Evolutionary conservation across 2,329 filamentous ascomycete genomes (phyloP).

Genomic region (Penicillium sp.): DNA sequence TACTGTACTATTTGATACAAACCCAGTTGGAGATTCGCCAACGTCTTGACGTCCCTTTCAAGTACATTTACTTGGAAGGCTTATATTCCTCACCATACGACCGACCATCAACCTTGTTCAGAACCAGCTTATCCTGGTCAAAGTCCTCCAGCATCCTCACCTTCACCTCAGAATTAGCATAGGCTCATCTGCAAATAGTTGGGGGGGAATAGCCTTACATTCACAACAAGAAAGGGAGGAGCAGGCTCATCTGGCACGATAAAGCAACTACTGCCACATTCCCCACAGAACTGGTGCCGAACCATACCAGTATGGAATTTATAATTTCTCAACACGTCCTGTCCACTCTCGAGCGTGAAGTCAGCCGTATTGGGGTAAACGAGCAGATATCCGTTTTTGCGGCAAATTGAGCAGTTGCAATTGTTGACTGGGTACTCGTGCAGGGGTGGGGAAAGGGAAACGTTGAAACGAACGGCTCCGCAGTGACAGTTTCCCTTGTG

Average conservation of each 20-base stretch:
- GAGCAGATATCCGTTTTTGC: slow-evolving; percentile 3
- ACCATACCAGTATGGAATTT: neutral
- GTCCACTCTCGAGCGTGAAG: neutral
- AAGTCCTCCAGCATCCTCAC: neutral
- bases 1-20: too few relatives aligned
- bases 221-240: neutral
- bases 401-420: slow-evolving; percentile 2
- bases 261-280: slow-evolving; percentile 4
- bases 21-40: too few relatives aligned
- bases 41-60: too few relatives aligned
- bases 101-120: neutral
- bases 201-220: neutral
- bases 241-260: neutral
- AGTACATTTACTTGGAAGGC: neutral
- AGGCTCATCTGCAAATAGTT: neutral
- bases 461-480: slow-evolving; percentile 1
- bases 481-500: slow-evolving; percentile 5
- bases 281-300: slow-evolving; percentile 4
- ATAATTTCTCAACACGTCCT: neutral
- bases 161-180: neutral
- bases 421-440: neutral
- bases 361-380: neutral
- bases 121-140: neutral
- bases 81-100: neutral
- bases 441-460: neutral